A percentile compares a stretch with the other conserved stretches of the same genome.
These are phyloP conservation scores for Rhododendron griersonianum DNA, from an alignment of 148 eudicot genomes.

Conservation along the genomic window DNA sequence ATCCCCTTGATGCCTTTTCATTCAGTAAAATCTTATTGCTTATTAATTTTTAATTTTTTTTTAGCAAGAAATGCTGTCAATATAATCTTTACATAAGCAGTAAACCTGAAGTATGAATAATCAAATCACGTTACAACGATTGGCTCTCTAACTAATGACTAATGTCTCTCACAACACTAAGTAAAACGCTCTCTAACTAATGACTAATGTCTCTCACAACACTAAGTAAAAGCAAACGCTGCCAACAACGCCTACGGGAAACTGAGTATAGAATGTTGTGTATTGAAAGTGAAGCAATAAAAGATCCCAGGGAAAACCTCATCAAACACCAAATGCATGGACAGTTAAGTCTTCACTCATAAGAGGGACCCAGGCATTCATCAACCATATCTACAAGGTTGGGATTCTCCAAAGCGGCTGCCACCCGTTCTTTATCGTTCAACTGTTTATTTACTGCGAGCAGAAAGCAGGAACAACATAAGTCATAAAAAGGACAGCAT, in stretches of 20 bases:
- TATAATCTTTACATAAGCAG: not conserved
- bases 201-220: too few relatives aligned
- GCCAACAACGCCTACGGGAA: conserved; percentile 1
- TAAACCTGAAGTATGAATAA: not conserved
- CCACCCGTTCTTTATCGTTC: conserved; percentile 93
- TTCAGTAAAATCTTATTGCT: too few relatives aligned
- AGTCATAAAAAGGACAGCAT: too few relatives aligned
- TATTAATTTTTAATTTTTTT: too few relatives aligned
- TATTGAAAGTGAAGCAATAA: not conserved
- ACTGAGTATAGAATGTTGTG: not conserved
- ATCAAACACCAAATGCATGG: not conserved
- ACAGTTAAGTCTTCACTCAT: conserved; percentile 31
- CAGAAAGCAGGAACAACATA: too few relatives aligned
- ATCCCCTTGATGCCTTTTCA: too few relatives aligned
- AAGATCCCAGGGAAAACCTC: not conserved
- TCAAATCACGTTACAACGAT: not conserved
- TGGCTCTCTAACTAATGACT: conserved; percentile 2
- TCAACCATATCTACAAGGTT: conserved; percentile 88
- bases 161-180: not conserved
- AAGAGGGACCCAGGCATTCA: conserved; percentile 81
- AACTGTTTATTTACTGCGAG: conserved; percentile 7
- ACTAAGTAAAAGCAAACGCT: not conserved
- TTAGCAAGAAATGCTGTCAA: not conserved
- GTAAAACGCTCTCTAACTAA: too few relatives aligned
- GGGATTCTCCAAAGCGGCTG: conserved; percentile 93